These are phyloP conservation scores for Posidonia oceanica DNA, from an alignment of 116 monocot genomes.

Conservation along the genomic window DNA sequence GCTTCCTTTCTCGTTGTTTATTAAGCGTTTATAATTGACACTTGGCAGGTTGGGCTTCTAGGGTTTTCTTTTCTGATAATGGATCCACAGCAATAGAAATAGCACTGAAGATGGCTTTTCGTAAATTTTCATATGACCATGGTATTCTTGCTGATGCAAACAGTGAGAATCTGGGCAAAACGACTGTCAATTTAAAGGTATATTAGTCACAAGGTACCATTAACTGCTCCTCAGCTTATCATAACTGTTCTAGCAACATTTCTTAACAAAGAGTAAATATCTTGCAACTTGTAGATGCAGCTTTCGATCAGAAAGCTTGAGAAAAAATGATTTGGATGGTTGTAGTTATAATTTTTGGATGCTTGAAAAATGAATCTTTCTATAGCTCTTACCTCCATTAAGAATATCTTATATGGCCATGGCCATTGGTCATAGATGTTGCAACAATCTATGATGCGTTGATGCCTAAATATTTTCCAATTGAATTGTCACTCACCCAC, in stretches of 20 bases:
- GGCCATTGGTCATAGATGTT: no score
- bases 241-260: not conserved
- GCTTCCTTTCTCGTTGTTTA: not conserved
- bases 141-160: constrained; percentile 21
- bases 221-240: not conserved
- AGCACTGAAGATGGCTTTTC: constrained; percentile 95
- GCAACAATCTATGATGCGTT: no score
- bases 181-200: constrained; percentile 4
- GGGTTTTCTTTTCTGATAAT: constrained; percentile 90
- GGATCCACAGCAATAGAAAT: constrained; percentile 97
- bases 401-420: not conserved
- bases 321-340: not conserved
- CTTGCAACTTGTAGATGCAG: not conserved
- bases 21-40: not conserved
- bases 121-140: constrained; percentile 64
- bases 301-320: not conserved
- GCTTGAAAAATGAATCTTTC: not conserved
- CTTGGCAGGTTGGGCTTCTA: constrained; percentile 77
- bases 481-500: not conserved
- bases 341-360: not conserved
- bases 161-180: constrained; percentile 6
- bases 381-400: not conserved
- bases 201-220: not conserved
- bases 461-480: not conserved
- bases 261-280: not conserved